Evolutionary conservation across 306 rosid genomes (phyloP).

Genomic region (Cucumis cinereus): DNA sequence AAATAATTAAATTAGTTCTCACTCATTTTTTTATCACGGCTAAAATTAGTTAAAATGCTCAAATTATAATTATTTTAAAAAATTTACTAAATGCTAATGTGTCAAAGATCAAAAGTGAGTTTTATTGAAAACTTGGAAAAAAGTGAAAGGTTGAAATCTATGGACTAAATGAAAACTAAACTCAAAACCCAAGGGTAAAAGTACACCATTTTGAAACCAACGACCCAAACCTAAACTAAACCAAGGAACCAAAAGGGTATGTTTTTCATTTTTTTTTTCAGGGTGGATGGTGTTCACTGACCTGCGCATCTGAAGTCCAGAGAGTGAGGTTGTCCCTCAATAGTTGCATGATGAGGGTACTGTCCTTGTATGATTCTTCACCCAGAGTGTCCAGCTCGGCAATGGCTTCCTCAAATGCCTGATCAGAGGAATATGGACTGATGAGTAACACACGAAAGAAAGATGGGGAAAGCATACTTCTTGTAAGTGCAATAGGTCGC

Average conservation of each 20-base stretch:
- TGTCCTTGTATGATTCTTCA: conserved; percentile 34
- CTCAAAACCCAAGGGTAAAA: too few species aligned
- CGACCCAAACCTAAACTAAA: too few species aligned
- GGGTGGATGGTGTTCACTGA: conserved; percentile 12
- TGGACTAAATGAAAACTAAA: not conserved
- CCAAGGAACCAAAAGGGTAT: not conserved
- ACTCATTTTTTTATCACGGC: too few species aligned
- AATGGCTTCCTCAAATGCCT: conserved; percentile 35
- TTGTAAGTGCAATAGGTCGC: not conserved
- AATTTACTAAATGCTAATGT: not conserved
- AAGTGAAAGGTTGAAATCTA: not conserved
- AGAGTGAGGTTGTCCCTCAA: conserved; percentile 31
- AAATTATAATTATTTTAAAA: too few species aligned
- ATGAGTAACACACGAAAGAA: not conserved
- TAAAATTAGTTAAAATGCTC: not conserved
- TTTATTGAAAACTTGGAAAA: too few species aligned
- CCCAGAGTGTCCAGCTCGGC: conserved; percentile 28
- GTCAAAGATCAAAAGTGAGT: not conserved
- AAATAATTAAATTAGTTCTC: not conserved
- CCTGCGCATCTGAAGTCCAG: conserved; percentile 56
- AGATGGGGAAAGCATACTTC: not conserved
- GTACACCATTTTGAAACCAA: too few species aligned
- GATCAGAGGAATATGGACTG: not conserved
- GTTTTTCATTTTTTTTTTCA: not conserved
- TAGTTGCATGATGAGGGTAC: conserved; percentile 34